Percentiles rank a stretch among this genome's conserved stretches.
phyloP scores from a whole-genome alignment of 2,329 filamentous ascomycete species.

The Colletotrichum sp. region DNA sequence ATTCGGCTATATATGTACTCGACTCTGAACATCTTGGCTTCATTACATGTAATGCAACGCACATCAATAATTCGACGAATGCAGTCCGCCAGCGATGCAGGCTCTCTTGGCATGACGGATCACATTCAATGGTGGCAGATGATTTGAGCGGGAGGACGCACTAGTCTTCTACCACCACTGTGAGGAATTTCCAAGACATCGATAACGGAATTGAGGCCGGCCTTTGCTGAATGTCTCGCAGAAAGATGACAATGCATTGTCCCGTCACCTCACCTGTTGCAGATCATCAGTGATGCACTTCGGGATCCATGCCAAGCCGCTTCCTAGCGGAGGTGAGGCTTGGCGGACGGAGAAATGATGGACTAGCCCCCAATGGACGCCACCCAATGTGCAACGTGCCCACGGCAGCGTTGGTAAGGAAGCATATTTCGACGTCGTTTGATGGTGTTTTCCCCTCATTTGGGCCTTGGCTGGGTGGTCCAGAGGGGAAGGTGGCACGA shows the following conservation, averaged over 20 bases:
- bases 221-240: background rate
- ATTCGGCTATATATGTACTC: background rate
- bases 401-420: background rate
- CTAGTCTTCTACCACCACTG: background rate
- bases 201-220: background rate
- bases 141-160: background rate
- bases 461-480: background rate
- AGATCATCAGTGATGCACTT: constrained; percentile 1
- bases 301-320: constrained; percentile 10
- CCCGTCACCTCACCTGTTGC: constrained; percentile 12
- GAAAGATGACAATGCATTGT: background rate
- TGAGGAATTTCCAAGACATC: background rate
- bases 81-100: background rate
- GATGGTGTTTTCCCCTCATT: background rate
- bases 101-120: background rate
- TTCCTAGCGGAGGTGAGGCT: background rate
- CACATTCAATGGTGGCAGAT: background rate
- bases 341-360: background rate
- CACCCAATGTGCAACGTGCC: constrained; percentile 13
- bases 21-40: background rate
- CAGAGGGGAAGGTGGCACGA: constrained; percentile 14
- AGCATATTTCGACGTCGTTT: constrained; percentile 7
- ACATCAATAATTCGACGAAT: background rate
- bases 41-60: background rate
- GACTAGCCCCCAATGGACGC: constrained; percentile 15